Conservation (phyloP, 495 filamentous ascomycete genomes). For the Penicillium soppii region DNA sequence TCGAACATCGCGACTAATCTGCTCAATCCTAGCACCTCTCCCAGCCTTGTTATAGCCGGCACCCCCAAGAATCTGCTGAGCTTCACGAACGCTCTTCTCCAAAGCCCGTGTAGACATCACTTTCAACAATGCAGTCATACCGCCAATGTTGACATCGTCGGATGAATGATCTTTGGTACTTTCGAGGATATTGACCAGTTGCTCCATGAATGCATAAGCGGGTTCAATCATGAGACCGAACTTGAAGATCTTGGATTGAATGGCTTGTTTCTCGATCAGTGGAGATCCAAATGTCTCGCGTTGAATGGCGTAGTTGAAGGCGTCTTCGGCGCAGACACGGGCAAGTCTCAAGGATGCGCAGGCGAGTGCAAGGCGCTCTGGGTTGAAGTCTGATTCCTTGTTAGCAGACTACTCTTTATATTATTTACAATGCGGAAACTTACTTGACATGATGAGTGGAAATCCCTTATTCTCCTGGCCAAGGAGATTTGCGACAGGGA, state of each 20-base stretch:
- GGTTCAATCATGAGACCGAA: slow-evolving; percentile 51
- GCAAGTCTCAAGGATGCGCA: slow-evolving; percentile 43
- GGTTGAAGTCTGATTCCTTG: slow-evolving; percentile 42
- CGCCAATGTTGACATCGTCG: slow-evolving; percentile 45
- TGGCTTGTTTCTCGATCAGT: slow-evolving; percentile 45
- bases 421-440: neutral
- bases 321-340: slow-evolving; percentile 48
- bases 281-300: slow-evolving; percentile 51
- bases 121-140: slow-evolving; percentile 50
- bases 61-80: slow-evolving; percentile 61
- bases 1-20: slow-evolving; percentile 56
- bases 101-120: slow-evolving; percentile 54
- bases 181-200: slow-evolving; percentile 46
- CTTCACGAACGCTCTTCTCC: slow-evolving; percentile 57
- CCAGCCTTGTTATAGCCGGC: slow-evolving; percentile 55
- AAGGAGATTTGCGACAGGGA: slow-evolving; percentile 43
- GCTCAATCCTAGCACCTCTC: slow-evolving; percentile 51
- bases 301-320: slow-evolving; percentile 48
- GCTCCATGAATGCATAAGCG: slow-evolving; percentile 49
- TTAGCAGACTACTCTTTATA: neutral
- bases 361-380: slow-evolving; percentile 44
- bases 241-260: slow-evolving; percentile 49
- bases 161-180: slow-evolving; percentile 32
- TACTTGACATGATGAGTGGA: slow-evolving; percentile 50
- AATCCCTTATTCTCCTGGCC: slow-evolving; percentile 50